Base-by-base conservation (phyloP, 257 asterid genomes). In the Parsonsia alboflavescens region DNA sequence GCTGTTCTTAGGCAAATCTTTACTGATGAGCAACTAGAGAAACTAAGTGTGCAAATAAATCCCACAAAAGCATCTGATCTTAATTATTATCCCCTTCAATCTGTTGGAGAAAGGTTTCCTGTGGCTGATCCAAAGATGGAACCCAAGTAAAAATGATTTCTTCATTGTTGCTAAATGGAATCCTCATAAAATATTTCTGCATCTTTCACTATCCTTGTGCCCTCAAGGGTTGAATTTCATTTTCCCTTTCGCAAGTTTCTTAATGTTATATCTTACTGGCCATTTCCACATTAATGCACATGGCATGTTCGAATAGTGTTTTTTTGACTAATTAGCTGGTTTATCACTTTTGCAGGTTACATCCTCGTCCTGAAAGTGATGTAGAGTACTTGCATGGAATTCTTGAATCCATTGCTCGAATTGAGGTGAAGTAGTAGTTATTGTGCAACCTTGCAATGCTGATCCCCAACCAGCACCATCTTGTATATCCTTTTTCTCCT, bases 391-490 rank as follows among this genome's bases (percentile, higher is more conserved):
- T 93, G 79, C 97, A 93, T 61, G 97, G 97, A 10, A 89, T 93
- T 79, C 85, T 93, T 17, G 98, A 93, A 86, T 91, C 97, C 50
- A 93, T 91, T 67, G 97, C 98, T 56, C 88, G 97, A 5, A 91
- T 93, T 73, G 98, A 93, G 97, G 98, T 90, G 76, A 65, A 72
- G 39, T 33, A 72, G 16, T 68, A 73, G 13, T 36, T 28, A 42
- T n/a, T 68, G 54, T 2, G 9, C 39, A 64, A 1, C 49, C 46
- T 7, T 41, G 49, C 17, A 42, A 42, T 42, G 9, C 46, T 42
- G 0, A 42, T 30, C n/a, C 6, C 36, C 24, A 42, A 22, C 42
- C 7, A n/a, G 4, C 39, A 13, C 5, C 72, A 24, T 3, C n/a
- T 19, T 53, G 5, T 26, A 52, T 24, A 65, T 10, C 44, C 33